Conservation (phyloP, 2,329 filamentous ascomycete genomes). For the Colletotrichum sp. region DNA sequence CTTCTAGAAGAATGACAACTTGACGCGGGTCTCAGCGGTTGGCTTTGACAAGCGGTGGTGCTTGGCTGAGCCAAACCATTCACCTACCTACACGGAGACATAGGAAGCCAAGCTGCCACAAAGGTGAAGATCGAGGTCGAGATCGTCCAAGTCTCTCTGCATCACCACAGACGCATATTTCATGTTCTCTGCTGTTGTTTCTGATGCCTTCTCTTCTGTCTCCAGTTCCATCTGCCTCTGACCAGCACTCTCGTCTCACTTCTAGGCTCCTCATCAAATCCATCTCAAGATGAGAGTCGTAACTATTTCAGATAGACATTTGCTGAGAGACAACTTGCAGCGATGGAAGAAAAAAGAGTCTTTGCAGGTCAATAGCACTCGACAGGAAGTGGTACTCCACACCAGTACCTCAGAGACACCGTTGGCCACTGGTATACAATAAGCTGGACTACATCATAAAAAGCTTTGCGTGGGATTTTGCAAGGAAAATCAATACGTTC, state of each 20-base stretch:
- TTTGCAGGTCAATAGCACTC: neutral
- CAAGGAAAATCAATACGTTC: neutral
- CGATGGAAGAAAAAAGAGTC: neutral
- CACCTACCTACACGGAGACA: neutral
- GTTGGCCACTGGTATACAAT: neutral
- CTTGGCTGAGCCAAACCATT: neutral
- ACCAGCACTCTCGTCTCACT: neutral
- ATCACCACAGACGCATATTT: neutral
- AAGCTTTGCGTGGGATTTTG: neutral
- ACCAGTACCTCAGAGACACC: neutral
- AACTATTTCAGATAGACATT: neutral
- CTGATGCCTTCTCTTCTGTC: neutral
- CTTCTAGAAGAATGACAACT: neutral
- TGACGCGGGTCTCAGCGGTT: neutral
- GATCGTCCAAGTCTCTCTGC: neutral
- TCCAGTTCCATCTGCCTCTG: neutral
- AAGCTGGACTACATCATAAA: neutral
- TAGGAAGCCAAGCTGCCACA: neutral
- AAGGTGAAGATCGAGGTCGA: neutral
- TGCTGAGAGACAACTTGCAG: neutral
- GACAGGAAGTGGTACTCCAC: neutral
- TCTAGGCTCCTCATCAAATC: neutral
- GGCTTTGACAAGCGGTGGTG: neutral
- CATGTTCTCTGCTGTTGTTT: neutral
- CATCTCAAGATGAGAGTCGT: neutral